phyloP scores from a whole-genome alignment of 1,139 yeast species.

The Candida neerlandica region DNA sequence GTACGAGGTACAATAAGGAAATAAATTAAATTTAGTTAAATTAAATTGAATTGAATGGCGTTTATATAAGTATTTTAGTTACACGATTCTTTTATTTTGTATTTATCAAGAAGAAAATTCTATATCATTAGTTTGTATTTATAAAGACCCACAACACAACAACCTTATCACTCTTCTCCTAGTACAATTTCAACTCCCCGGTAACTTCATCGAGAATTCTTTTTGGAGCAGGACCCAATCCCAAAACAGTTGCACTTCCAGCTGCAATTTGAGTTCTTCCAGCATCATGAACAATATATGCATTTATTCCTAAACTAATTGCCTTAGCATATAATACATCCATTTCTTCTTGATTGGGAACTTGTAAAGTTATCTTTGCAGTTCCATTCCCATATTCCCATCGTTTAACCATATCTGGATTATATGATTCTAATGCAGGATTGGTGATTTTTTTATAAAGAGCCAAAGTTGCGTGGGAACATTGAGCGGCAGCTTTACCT shows the following conservation, averaged over 20 bases:
- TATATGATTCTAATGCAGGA: constrained; percentile 55
- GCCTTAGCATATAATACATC: constrained; percentile 81
- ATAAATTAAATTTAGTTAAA: neutral
- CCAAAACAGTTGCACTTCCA: constrained; percentile 92
- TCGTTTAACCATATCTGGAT: constrained; percentile 60
- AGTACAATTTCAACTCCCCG: constrained; percentile 74
- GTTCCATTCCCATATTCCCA: constrained; percentile 85
- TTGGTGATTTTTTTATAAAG: constrained; percentile 73
- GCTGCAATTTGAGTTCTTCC: constrained; percentile 96
- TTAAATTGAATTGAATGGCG: neutral
- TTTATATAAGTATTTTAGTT: neutral
- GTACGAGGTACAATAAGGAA: constrained; percentile 21
- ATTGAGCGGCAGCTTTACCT: constrained; percentile 97
- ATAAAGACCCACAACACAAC: neutral
- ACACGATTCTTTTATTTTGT: neutral
- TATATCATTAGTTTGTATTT: constrained; percentile 1
- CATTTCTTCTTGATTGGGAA: constrained; percentile 73
- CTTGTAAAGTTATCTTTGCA: constrained; percentile 91
- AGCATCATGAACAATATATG: constrained; percentile 87
- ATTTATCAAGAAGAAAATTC: constrained; percentile 1
- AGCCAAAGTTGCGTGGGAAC: constrained; percentile 96
- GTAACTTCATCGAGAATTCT: constrained; percentile 78
- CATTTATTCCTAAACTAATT: constrained; percentile 73
- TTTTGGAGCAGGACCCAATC: constrained; percentile 97
- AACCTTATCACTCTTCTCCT: constrained; percentile 9